Evolutionary conservation across 805 yeast species (phyloP).

Genomic region (Metschnikowia picachoensis): DNA sequence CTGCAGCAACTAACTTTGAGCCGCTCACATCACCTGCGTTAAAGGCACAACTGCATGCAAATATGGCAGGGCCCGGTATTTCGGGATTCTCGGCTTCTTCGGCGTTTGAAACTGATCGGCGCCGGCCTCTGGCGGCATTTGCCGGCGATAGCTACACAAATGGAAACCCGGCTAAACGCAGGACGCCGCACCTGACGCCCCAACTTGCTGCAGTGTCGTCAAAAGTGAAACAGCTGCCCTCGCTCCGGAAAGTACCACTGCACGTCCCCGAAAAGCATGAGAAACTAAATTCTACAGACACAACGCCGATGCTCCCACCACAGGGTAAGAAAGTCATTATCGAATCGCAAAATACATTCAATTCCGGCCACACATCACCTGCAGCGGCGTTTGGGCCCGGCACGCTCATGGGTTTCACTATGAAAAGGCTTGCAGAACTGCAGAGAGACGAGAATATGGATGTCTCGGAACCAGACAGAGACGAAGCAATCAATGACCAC

Average conservation of each 20-base stretch:
- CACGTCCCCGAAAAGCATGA: conserved; percentile 24
- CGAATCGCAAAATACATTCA: conserved; percentile 6
- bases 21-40: conserved; percentile 70
- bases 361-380: conserved; percentile 1
- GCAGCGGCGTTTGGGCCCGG: conserved; percentile 22
- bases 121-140: conserved; percentile 32
- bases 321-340: conserved; percentile 28
- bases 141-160: conserved; percentile 25
- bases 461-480: too few species aligned
- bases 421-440: conserved; percentile 42
- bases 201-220: conserved; percentile 25
- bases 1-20: conserved; percentile 31
- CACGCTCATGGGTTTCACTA: conserved; percentile 44
- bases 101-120: conserved; percentile 15
- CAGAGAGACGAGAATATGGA: conserved; percentile 5
- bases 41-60: conserved; percentile 36
- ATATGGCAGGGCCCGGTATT: neutral
- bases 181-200: conserved; percentile 45
- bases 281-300: conserved; percentile 7
- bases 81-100: neutral
- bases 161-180: conserved; percentile 27
- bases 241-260: conserved; percentile 17
- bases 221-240: conserved; percentile 35
- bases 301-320: conserved; percentile 39
- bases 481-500: too few species aligned